Percentiles rank a stretch among this genome's conserved stretches.
Conservation (phyloP, 1,139 yeast genomes). For the Scheffersomyces quercinus region DNA sequence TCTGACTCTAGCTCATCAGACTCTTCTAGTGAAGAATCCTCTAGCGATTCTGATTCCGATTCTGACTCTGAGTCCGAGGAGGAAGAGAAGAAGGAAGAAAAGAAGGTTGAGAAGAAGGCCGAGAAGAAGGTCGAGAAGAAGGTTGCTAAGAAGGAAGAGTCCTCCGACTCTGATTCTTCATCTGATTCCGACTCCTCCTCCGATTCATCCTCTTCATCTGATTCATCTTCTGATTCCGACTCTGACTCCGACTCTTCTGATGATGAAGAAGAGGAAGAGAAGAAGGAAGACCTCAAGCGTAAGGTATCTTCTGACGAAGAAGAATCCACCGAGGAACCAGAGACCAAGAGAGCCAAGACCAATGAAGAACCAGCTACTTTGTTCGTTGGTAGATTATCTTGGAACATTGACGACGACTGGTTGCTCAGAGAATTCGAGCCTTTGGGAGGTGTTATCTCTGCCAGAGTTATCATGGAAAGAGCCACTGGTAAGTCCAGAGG, state of each 20-base stretch:
- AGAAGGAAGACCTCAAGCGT: conserved; percentile 35
- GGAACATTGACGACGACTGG: conserved; percentile 97
- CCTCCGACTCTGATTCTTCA: conserved; percentile 7
- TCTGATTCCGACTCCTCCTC: conserved; percentile 10
- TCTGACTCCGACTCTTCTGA: conserved; percentile 28
- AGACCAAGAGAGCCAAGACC: conserved; percentile 35
- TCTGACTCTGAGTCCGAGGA: conserved; percentile 21
- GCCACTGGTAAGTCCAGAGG: conserved; percentile 94
- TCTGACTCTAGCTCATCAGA: conserved; percentile 15
- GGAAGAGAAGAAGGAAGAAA: conserved; percentile 18
- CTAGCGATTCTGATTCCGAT: conserved; percentile 20
- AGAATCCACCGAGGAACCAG: conserved; percentile 34
- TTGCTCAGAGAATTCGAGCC: conserved; percentile 82
- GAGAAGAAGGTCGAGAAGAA: conserved; percentile 12
- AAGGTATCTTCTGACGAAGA: conserved; percentile 21
- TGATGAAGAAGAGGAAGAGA: conserved; percentile 16
- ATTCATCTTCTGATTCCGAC: conserved; percentile 17
- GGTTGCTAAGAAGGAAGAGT: conserved; percentile 6
- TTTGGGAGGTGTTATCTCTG: conserved; percentile 77
- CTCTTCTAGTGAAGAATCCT: conserved; percentile 15
- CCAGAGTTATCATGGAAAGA: conserved; percentile 94
- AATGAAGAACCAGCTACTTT: conserved; percentile 74
- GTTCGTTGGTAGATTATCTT: conserved; percentile 95
- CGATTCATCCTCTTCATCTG: conserved; percentile 12
- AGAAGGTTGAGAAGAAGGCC: conserved; percentile 12